phyloP scores from a whole-genome alignment of 257 asterid genomes.

The Apocynum venetum region DNA sequence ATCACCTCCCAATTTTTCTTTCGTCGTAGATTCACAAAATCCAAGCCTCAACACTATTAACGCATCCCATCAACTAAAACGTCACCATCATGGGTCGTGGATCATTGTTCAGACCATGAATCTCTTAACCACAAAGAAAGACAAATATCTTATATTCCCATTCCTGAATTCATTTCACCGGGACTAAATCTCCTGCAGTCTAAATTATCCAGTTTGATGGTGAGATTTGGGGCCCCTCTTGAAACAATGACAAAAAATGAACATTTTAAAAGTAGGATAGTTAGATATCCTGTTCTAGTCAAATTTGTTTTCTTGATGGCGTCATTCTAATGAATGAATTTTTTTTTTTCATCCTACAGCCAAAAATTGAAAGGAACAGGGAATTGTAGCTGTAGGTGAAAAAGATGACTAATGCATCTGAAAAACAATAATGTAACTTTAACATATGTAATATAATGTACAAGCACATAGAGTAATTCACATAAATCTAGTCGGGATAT shows the following conservation, averaged over 20 bases:
- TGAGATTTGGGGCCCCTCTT: neutral
- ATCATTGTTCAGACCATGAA: neutral
- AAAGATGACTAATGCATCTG: neutral
- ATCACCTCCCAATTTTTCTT: too few species aligned
- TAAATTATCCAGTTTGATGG: neutral
- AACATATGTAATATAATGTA: slow-evolving; percentile 5
- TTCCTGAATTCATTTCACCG: neutral
- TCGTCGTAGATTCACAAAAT: too few species aligned
- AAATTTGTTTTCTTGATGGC: neutral
- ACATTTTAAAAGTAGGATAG: neutral
- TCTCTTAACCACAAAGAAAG: neutral
- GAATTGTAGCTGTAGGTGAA: neutral
- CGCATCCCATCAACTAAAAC: neutral
- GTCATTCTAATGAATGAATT: neutral
- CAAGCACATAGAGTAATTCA: slow-evolving; percentile 22
- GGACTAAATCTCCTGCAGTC: neutral
- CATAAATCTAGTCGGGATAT: slow-evolving; percentile 73
- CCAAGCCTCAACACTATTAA: too few species aligned
- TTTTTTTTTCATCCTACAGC: neutral
- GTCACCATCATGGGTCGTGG: neutral
- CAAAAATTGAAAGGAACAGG: neutral
- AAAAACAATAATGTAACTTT: neutral
- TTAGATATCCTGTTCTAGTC: neutral
- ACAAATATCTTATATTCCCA: neutral
- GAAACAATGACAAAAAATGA: neutral